Conservation (phyloP, 2,329 filamentous ascomycete species). For the Dactylellina parvicollis region DNA sequence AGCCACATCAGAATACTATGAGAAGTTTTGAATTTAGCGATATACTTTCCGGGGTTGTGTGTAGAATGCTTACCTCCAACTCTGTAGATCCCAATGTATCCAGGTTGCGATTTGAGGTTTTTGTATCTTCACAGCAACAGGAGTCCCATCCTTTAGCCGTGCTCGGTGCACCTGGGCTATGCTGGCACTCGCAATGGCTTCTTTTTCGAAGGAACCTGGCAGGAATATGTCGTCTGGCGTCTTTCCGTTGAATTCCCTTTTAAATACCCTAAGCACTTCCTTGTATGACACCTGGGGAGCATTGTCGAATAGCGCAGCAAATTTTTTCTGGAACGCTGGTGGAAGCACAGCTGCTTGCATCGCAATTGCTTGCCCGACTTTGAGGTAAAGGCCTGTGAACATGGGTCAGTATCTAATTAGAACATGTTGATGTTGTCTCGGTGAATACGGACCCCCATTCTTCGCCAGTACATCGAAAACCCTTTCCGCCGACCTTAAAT, state of each 20-base stretch:
- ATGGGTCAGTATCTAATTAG: neutral
- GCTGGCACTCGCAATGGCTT: constrained; percentile 79
- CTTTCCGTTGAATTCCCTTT: constrained; percentile 81
- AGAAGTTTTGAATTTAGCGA: neutral
- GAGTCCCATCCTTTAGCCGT: constrained; percentile 80
- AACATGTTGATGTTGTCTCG: neutral
- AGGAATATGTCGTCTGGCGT: constrained; percentile 89
- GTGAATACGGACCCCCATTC: constrained; percentile 74
- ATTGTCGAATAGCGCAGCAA: constrained; percentile 95
- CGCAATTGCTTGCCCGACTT: constrained; percentile 97
- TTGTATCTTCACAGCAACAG: constrained; percentile 96
- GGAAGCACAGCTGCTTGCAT: constrained; percentile 97
- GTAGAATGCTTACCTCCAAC: constrained; percentile 77
- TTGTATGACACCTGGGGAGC: constrained; percentile 91
- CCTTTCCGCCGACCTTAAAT: constrained; percentile 82
- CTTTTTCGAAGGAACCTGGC: constrained; percentile 71
- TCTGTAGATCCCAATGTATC: constrained; percentile 93
- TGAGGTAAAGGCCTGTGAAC: constrained; percentile 76
- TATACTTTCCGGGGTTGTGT: neutral
- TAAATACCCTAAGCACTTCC: constrained; percentile 84
- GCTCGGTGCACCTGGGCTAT: constrained; percentile 99
- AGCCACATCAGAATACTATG: constrained; percentile 54
- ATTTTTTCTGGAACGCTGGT: constrained; percentile 96
- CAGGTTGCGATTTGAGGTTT: constrained; percentile 93
- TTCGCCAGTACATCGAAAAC: constrained; percentile 81